Conservation (phyloP, 2,329 filamentous ascomycete genomes). For the Golovinomyces cichoracearum region DNA sequence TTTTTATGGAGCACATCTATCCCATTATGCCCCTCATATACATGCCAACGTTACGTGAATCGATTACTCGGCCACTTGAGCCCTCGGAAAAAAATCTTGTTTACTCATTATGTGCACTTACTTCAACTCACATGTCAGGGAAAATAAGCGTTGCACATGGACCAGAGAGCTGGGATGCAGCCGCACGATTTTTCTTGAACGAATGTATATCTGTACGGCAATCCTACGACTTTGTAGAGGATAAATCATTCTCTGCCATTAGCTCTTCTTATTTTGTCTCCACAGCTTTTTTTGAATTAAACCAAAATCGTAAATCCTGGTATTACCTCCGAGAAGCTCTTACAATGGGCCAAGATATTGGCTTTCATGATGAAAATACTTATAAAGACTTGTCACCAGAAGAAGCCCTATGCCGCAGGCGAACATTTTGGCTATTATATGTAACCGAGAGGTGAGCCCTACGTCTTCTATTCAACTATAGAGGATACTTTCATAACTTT, state of each 20-base stretch:
- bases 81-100: slow-evolving; percentile 20
- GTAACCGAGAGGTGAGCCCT: slow-evolving; percentile 28
- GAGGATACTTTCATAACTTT: neutral
- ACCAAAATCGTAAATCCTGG: slow-evolving; percentile 32
- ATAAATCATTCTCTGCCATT: slow-evolving; percentile 27
- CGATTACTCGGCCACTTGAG: slow-evolving; percentile 19
- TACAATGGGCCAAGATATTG: slow-evolving; percentile 30
- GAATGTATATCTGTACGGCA: slow-evolving; percentile 31
- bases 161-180: slow-evolving; percentile 21
- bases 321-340: slow-evolving; percentile 34
- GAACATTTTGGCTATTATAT: slow-evolving; percentile 37
- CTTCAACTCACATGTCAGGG: slow-evolving; percentile 24
- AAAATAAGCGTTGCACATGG: slow-evolving; percentile 18
- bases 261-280: slow-evolving; percentile 36
- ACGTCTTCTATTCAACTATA: neutral
- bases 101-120: slow-evolving; percentile 32
- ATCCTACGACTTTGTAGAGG: slow-evolving; percentile 30
- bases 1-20: slow-evolving; percentile 35
- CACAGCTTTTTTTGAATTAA: slow-evolving; percentile 34
- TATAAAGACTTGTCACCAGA: slow-evolving; percentile 24
- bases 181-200: slow-evolving; percentile 30
- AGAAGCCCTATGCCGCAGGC: slow-evolving; percentile 26
- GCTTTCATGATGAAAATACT: slow-evolving; percentile 30
- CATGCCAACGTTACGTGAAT: slow-evolving; percentile 26
- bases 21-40: slow-evolving; percentile 37